Evolutionary conservation across 2,329 filamentous ascomycete genomes (phyloP).

Genomic region (Curvularia verruculosa): DNA sequence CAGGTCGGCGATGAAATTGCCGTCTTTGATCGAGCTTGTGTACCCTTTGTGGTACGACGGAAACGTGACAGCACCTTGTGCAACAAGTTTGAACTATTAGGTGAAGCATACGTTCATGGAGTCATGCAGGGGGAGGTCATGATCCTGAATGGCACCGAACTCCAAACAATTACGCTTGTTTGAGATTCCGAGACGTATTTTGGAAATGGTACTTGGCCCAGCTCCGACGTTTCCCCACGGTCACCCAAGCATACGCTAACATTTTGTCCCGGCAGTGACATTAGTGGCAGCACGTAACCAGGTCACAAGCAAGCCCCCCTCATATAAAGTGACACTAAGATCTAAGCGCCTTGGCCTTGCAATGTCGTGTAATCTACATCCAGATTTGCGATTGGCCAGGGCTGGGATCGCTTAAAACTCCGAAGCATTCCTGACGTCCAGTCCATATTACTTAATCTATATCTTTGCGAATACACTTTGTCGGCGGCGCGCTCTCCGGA

Average conservation of each 20-base stretch:
- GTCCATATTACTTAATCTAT: constrained; percentile 40
- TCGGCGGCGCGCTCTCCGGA: constrained; percentile 26
- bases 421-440: constrained; percentile 26
- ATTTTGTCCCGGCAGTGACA: background rate
- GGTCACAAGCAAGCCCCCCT: constrained; percentile 17
- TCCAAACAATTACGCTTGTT: constrained; percentile 21
- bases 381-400: constrained; percentile 27
- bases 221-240: background rate
- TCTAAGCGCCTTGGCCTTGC: constrained; percentile 2
- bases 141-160: constrained; percentile 7
- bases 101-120: constrained; percentile 33
- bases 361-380: constrained; percentile 18
- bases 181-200: background rate
- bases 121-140: constrained; percentile 31
- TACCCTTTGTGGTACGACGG: constrained; percentile 28
- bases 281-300: constrained; percentile 7
- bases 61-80: background rate
- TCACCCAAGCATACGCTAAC: background rate
- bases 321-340: constrained; percentile 11
- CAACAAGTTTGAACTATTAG: constrained; percentile 22
- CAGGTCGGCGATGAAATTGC: constrained; percentile 22
- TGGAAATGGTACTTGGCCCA: background rate
- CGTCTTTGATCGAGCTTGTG: constrained; percentile 27
- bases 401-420: constrained; percentile 26
- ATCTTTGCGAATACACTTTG: constrained; percentile 7